These are phyloP conservation scores for Barnettozyma sp. DNA, from an alignment of 805 yeast species.

Conservation along the genomic window DNA sequence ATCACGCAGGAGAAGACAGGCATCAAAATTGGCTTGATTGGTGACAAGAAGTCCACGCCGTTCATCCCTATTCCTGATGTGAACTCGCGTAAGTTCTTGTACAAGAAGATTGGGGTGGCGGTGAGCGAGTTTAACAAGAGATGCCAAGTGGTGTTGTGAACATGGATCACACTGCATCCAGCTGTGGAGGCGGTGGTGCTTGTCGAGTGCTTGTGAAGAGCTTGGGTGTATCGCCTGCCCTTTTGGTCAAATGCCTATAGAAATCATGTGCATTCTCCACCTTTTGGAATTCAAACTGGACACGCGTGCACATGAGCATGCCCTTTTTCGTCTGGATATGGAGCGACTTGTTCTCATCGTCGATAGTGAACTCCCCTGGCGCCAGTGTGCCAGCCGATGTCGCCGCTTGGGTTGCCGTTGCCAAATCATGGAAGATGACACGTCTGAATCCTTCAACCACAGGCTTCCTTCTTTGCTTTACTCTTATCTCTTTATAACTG, in stretches of 20 bases:
- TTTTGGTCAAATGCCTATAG: conserved; percentile 35
- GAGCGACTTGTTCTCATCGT: conserved; percentile 24
- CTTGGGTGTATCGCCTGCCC: conserved; percentile 34
- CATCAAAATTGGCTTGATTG: conserved; percentile 54
- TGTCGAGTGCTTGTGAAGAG: too few species aligned
- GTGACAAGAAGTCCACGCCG: conserved; percentile 45
- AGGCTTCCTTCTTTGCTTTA: conserved; percentile 28
- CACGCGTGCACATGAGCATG: conserved; percentile 26
- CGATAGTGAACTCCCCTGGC: too few species aligned
- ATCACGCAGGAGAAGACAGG: conserved; percentile 79
- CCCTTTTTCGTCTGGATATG: conserved; percentile 41
- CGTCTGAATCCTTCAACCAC: conserved; percentile 31
- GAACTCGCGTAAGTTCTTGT: conserved; percentile 55
- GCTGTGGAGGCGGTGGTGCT: too few species aligned
- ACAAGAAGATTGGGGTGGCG: conserved; percentile 69
- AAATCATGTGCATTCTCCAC: conserved; percentile 42
- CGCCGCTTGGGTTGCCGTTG: too few species aligned
- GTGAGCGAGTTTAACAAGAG: conserved; percentile 72
- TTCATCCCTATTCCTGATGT: conserved; percentile 78
- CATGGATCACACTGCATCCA: too few species aligned
- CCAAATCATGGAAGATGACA: conserved; percentile 41
- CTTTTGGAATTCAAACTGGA: conserved; percentile 52
- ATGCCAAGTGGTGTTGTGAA: conserved; percentile 44
- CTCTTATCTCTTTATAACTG: conserved; percentile 35
- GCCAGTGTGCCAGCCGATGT: too few species aligned